Evolutionary conservation across 768 basidiomycete genomes (phyloP).

Genomic region (Podaxis rugospora): DNA sequence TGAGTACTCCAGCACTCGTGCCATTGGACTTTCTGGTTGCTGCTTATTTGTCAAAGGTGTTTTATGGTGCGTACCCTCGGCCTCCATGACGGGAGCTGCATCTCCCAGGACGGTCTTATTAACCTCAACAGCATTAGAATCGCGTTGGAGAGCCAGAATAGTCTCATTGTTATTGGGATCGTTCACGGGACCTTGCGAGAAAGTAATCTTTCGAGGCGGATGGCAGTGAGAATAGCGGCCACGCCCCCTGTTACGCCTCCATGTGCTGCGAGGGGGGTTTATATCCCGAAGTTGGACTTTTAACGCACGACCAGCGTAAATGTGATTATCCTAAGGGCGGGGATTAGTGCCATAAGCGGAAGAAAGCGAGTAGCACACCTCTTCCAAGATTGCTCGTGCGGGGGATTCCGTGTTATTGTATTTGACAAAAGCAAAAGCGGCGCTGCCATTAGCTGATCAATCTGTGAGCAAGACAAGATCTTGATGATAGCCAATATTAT

Average conservation of each 20-base stretch:
- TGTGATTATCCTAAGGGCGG: constrained; percentile 56
- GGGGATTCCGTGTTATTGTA: constrained; percentile 61
- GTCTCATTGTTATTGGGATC: neutral
- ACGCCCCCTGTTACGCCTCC: constrained; percentile 42
- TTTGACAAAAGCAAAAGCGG: constrained; percentile 79
- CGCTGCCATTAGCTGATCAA: constrained; percentile 50
- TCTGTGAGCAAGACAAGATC: neutral
- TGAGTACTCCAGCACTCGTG: neutral
- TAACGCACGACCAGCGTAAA: constrained; percentile 65
- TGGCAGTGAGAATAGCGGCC: constrained; percentile 31
- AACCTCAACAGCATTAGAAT: neutral
- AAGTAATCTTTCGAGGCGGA: constrained; percentile 16
- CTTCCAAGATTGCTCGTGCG: constrained; percentile 59
- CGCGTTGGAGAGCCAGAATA: neutral
- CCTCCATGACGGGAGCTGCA: neutral
- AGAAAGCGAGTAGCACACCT: constrained; percentile 35
- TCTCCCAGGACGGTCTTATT: neutral
- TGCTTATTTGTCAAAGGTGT: neutral
- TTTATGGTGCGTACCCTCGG: neutral
- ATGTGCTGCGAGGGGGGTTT: constrained; percentile 50
- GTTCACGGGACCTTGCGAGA: neutral
- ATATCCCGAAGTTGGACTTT: constrained; percentile 73
- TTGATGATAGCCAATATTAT: neutral
- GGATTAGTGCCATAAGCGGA: neutral
- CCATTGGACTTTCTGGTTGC: neutral